phyloP scores from a whole-genome alignment of 1,284 basidiomycete genomes.

The Sporisorium graminicola region DNA sequence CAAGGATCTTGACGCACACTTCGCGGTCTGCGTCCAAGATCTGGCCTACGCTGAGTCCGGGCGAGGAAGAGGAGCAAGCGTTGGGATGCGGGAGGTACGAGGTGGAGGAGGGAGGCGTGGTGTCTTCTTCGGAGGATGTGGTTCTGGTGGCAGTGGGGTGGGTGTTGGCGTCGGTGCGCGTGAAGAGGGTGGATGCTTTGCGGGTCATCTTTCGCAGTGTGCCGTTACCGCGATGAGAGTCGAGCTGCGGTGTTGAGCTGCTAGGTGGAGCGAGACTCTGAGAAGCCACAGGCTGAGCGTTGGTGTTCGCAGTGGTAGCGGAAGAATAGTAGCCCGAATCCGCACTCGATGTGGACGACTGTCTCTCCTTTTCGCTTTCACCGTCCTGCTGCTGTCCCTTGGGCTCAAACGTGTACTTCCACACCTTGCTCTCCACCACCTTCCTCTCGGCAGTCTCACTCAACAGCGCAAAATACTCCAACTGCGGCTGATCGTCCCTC shows the following conservation, averaged over 20 bases:
- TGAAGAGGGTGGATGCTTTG: constrained; percentile 24
- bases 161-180: not conserved
- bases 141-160: not conserved
- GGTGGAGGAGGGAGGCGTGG: constrained; percentile 34
- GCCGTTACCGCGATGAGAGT: not conserved
- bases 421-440: constrained; percentile 8
- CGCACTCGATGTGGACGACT: constrained; percentile 27
- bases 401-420: constrained; percentile 42
- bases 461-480: constrained; percentile 34
- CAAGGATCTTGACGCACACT: constrained; percentile 64
- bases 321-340: constrained; percentile 44
- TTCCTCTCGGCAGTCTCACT: constrained; percentile 11
- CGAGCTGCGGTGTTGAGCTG: not conserved
- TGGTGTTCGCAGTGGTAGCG: not conserved
- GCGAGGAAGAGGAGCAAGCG: no score
- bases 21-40: constrained; percentile 66
- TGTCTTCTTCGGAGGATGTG: not conserved
- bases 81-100: constrained; percentile 20
- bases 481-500: constrained; percentile 48
- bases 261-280: not conserved
- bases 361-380: constrained; percentile 15
- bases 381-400: not conserved
- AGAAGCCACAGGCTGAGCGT: not conserved
- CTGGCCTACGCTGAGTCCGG: constrained; percentile 20
- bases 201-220: constrained; percentile 13